Percentiles rank a stretch among this genome's conserved stretches.
Conservation (phyloP, 805 yeast species). For the Kazachstania viticola region DNA sequence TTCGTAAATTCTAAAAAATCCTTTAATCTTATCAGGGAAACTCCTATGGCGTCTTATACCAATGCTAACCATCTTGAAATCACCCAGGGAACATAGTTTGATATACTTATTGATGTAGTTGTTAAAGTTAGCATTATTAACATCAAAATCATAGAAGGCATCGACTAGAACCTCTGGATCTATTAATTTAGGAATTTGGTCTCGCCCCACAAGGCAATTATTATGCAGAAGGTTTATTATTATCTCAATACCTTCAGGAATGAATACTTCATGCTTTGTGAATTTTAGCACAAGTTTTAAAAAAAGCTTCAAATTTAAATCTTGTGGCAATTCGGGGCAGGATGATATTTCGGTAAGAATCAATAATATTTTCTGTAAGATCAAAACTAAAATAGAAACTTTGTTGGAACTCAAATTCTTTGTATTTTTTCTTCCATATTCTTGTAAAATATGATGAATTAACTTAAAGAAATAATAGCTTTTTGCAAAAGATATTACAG, state of each 20-base stretch:
- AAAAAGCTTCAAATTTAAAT: not conserved
- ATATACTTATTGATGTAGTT: slow-evolving; percentile 17
- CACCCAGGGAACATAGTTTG: slow-evolving; percentile 17
- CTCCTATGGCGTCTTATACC: slow-evolving; percentile 9
- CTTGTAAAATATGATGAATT: slow-evolving; percentile 3
- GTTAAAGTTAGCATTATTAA: slow-evolving; percentile 17
- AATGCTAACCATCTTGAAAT: slow-evolving; percentile 10
- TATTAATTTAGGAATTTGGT: no score
- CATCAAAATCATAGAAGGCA: slow-evolving; percentile 14
- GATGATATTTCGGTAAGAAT: slow-evolving; percentile 1
- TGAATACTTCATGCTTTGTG: not conserved
- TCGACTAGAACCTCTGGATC: slow-evolving; percentile 6
- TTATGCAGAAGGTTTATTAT: slow-evolving; percentile 1
- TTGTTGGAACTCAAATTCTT: no score
- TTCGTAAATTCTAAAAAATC: slow-evolving; percentile 20
- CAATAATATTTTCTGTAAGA: not conserved
- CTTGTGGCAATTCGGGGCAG: not conserved
- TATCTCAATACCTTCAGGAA: slow-evolving; percentile 1
- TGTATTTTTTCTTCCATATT: slow-evolving; percentile 1
- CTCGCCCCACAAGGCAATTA: no score
- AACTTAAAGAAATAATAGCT: slow-evolving; percentile 8
- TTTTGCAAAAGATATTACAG: slow-evolving; percentile 8
- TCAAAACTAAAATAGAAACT: no score
- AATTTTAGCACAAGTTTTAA: not conserved
- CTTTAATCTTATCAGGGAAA: slow-evolving; percentile 11